Base-by-base conservation (phyloP, 1,284 basidiomycete genomes). In the Cutaneotrichosporon sp. region DNA sequence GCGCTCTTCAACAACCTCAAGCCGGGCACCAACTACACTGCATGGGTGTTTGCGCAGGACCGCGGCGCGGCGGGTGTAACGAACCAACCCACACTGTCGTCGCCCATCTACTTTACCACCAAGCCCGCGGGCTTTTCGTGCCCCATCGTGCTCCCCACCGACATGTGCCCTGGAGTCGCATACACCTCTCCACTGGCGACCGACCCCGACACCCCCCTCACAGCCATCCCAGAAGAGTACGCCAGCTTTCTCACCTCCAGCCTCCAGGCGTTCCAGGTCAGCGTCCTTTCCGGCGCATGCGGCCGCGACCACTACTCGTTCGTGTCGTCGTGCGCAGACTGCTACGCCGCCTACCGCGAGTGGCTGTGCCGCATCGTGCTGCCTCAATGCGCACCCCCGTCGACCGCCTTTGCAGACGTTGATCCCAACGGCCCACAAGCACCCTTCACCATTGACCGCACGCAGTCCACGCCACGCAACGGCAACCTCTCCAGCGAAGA, bases 251-350 rank as follows among this genome's bases (percentile, higher is more conserved):
- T 90, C 40, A 69, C 83, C 20, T 74, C 78, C 5, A 83, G 81
- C 55, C 74, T 90, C 56, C 73, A 83, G 30, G 87, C 88, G 65
- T 89, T 91, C 72, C 85, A 87, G 1, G 79, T 79, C 1, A 80
- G 82, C 14, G 80, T 92, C 17, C 78, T 80, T 14, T 84, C 85
- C 2, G 33, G 46, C 22, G 82, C 87, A 1, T 91, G 89, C 65
- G 89, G 88, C 4, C 79, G 88, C 21, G 88, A 90, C 68, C 68
- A 79, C 44, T 92, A 90, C 75, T 89, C 87, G 9, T 86, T 85
- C 1, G 74, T 90, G 5, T 82, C 87, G 18, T 80, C 81, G 1
- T 92, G 89, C 64, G 78, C 81, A 12, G 85, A 88, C 70, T 91
- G 89, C 65, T 83, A 86, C 59, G 64, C 75, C 22, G 82, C 82